These are phyloP conservation scores for Saccharomycopsis sp. DNA, from an alignment of 805 yeast genomes.

Conservation along the genomic window DNA sequence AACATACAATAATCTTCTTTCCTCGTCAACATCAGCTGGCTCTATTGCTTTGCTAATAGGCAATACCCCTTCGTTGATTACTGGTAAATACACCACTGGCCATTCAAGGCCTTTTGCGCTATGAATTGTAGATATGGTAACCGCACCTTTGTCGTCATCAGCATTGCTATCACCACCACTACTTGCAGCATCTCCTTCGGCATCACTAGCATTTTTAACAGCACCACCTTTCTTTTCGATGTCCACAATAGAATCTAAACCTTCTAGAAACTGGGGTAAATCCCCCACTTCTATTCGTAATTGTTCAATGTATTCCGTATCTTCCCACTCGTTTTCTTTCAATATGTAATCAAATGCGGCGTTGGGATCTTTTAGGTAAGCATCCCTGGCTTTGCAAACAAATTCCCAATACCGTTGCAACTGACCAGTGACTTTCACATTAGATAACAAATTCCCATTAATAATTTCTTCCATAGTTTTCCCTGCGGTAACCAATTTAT, in stretches of 20 bases:
- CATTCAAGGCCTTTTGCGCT: constrained; percentile 93
- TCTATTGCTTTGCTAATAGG: constrained; percentile 50
- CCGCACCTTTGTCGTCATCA: neutral
- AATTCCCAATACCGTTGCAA: constrained; percentile 28
- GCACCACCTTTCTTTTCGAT: neutral
- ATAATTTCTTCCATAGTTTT: constrained; percentile 9
- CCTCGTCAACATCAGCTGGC: constrained; percentile 50
- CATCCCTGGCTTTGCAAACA: constrained; percentile 24
- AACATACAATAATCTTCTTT: constrained; percentile 78
- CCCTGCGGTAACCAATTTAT: constrained; percentile 11
- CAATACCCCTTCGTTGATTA: constrained; percentile 55
- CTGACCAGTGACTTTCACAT: constrained; percentile 23
- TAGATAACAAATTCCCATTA: constrained; percentile 14
- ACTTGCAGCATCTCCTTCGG: neutral
- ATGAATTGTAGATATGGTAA: constrained; percentile 69
- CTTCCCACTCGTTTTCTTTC: too few species aligned
- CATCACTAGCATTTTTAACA: neutral
- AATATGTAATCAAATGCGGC: constrained; percentile 7
- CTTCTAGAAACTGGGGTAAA: too few species aligned
- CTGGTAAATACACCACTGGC: constrained; percentile 85
- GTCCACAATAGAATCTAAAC: too few species aligned
- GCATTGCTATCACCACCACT: neutral
- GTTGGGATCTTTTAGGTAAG: neutral
- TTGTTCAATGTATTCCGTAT: too few species aligned
- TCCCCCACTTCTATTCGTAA: too few species aligned